Base-by-base conservation (phyloP, 1,139 yeast species). In the Debaryomyces coudertii region DNA sequence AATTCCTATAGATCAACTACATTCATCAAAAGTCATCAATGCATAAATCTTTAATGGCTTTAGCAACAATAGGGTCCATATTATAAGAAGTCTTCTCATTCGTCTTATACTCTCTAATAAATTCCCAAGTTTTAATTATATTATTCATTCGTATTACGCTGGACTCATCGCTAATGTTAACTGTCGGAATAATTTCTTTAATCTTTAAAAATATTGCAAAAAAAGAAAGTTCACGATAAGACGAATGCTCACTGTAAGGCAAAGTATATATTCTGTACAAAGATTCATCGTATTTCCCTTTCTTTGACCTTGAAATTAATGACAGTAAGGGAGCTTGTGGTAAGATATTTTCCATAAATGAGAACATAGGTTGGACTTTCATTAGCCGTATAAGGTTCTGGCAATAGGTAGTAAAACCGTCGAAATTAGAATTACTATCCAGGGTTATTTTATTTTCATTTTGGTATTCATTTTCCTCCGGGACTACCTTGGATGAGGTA, bases 191-290 rank as follows among this genome's bases (percentile, higher is more conserved):
- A 11, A 90, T 78, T 40, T 73, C 58, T 1, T 68, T 67, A 50
- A 81, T 75, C 7, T 75, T 65, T 43, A 88, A 60, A 30, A 75
- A 68, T 2, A 77, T 68, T 29, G 84, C 79, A 58, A 92, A 88
- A 51, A 77, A 76, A 7, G 84, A 74, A 42, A 93, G 71, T 58
- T 93, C 98, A 39, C 87, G 70, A 58, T 83, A 92, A 43, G 96
- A 88, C 11, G 97, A 90, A 66, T 93, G 99, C 61, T 93, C 99
- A 57, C 95, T 86, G 59, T 93, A 93, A 0, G 98, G 98, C 0
- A 92, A 77, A 29, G 81, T 68, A 56, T 83, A 83, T 1, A 83
- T 68, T 44, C 84, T 77, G 49, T 62, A 65, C 22, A 68, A 53
- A 5, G 64, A 58, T 30, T 53, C 54, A 40, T 69, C 72, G 2